A percentile compares a stretch with the other conserved stretches of the same genome.
Evolutionary conservation across 129 eudicot species (phyloP).

Genomic region (Flaveria robusta): DNA sequence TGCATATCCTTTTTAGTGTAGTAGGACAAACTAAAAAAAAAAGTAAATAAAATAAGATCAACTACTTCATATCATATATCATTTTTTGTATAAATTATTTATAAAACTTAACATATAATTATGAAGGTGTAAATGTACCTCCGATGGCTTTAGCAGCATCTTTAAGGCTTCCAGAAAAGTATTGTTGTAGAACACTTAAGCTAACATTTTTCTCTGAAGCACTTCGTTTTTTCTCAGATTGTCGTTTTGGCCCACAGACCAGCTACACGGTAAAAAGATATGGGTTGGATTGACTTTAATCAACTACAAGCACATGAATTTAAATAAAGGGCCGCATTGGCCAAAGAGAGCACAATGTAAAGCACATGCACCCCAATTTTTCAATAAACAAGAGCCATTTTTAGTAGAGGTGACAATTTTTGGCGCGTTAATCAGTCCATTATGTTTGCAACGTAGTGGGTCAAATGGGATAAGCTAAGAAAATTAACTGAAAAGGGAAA

Average conservation of each 20-base stretch:
- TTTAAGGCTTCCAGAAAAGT: conserved; percentile 90
- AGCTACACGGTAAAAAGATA: conserved; percentile 29
- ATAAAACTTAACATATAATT: background rate
- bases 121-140: conserved; percentile 49
- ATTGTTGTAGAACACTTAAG: conserved; percentile 78
- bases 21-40: conserved; percentile 89
- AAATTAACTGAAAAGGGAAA: background rate
- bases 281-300: background rate
- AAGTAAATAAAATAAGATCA: background rate
- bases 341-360: too few species aligned
- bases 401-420: too few species aligned
- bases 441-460: too few species aligned
- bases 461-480: background rate
- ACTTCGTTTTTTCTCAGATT: conserved; percentile 64
- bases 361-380: too few species aligned
- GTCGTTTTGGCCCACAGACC: conserved; percentile 49
- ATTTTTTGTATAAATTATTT: background rate
- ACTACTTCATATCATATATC: background rate
- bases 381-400: too few species aligned
- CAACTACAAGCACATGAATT: background rate
- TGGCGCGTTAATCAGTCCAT: too few species aligned
- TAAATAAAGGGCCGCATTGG: too few species aligned
- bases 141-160: conserved; percentile 96
- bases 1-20: conserved; percentile 89
- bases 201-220: conserved; percentile 75